Percentiles rank a stretch among this genome's conserved stretches.
Evolutionary conservation across 495 filamentous ascomycete genomes (phyloP).

Genomic region (Penicillium canescens): DNA sequence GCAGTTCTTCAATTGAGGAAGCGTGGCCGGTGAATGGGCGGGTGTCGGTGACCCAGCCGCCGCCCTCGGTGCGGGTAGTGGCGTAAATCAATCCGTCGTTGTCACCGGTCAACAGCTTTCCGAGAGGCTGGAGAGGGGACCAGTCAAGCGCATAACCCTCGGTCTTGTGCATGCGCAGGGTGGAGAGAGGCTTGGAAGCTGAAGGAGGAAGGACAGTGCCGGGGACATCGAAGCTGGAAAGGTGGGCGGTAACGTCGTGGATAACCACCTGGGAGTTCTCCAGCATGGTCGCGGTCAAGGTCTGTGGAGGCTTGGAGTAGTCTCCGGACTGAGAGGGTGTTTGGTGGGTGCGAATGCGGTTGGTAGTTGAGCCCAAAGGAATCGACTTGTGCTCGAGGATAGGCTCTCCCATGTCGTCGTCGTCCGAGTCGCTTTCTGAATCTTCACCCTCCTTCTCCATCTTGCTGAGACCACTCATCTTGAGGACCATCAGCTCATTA

Average conservation of each 20-base stretch:
- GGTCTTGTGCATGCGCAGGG: constrained; percentile 84
- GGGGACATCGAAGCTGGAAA: constrained; percentile 83
- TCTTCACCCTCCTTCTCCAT: constrained; percentile 75
- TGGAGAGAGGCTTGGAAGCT: constrained; percentile 81
- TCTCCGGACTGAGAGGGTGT: constrained; percentile 61
- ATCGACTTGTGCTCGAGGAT: constrained; percentile 93
- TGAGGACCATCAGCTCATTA: constrained; percentile 93
- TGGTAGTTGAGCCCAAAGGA: constrained; percentile 80
- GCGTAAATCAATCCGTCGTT: constrained; percentile 85
- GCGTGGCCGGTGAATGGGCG: constrained; percentile 79
- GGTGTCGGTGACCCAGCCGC: constrained; percentile 81
- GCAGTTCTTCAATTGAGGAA: constrained; percentile 87
- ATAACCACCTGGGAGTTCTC: constrained; percentile 87
- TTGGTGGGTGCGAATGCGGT: constrained; percentile 86
- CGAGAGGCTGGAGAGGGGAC: constrained; percentile 73
- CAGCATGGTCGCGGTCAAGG: constrained; percentile 86
- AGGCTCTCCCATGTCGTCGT: constrained; percentile 80
- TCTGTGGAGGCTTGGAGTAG: constrained; percentile 68
- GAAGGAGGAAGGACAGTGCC: constrained; percentile 76
- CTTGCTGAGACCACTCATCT: constrained; percentile 84
- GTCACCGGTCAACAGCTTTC: constrained; percentile 90
- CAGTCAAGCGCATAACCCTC: constrained; percentile 97
- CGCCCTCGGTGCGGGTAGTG: constrained; percentile 81
- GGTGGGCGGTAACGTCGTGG: constrained; percentile 87
- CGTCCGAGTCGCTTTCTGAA: constrained; percentile 73